Conservation (phyloP, 176 grass and related monocot species). For the Cocos nucifera region DNA sequence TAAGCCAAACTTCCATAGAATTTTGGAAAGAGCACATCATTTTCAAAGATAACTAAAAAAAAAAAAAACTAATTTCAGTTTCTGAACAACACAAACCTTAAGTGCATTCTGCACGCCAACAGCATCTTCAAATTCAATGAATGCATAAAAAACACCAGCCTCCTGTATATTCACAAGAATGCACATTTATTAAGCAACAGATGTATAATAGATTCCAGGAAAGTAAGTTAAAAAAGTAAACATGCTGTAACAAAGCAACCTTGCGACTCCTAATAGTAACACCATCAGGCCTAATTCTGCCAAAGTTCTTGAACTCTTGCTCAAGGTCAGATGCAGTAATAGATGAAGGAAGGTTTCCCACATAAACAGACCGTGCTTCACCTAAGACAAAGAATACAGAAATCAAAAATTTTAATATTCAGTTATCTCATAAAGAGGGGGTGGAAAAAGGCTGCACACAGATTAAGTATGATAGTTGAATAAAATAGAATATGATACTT, state of each 20-base stretch:
- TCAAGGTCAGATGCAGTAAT: slow-evolving; percentile 54
- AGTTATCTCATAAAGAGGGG: too few species aligned
- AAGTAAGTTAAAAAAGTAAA: slow-evolving; percentile 5
- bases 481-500: too few species aligned
- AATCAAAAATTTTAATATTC: too few species aligned
- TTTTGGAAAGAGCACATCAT: too few species aligned
- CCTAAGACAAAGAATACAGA: slow-evolving; percentile 19
- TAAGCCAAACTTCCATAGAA: too few species aligned
- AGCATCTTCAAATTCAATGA: slow-evolving; percentile 55
- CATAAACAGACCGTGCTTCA: slow-evolving; percentile 52
- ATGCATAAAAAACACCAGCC: slow-evolving; percentile 68
- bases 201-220: too few species aligned
- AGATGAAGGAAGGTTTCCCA: slow-evolving; percentile 65
- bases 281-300: slow-evolving; percentile 52
- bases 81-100: slow-evolving; percentile 16
- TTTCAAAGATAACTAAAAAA: too few species aligned
- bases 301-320: slow-evolving; percentile 55
- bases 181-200: too few species aligned
- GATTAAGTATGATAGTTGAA: too few species aligned
- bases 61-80: too few species aligned
- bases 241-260: slow-evolving; percentile 25
- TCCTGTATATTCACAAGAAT: slow-evolving; percentile 25
- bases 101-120: slow-evolving; percentile 58
- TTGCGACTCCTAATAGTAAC: slow-evolving; percentile 74
- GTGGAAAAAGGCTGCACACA: too few species aligned